Evolutionary conservation across 176 grass and related monocot genomes (phyloP), one percentile per base, ranked within the genome.

Genomic region (Lolium perenne): DNA sequence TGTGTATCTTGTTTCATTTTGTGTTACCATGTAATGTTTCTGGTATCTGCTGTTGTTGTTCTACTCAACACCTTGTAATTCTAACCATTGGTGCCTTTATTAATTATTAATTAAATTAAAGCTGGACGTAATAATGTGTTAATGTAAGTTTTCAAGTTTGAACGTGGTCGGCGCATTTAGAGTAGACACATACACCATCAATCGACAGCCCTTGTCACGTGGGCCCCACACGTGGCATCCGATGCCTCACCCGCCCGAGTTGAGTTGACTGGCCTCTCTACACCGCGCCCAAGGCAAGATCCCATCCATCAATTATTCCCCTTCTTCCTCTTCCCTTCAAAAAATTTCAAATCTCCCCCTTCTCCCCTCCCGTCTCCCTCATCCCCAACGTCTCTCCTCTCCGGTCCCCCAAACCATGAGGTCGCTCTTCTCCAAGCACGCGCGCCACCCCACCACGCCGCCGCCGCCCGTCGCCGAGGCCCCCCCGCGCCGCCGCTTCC

Each of bases 311-410:
- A 35, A 71, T 71, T 71, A 43, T 73, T 48, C 43, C 71, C 32
- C 46, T 48, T 17, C 46, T 4, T 25, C 58, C 1, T 38, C 56
- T 47, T 41, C 81, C 72, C 38, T 80, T 90, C 60, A 18, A 88
- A 73, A 79, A 71, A 77, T 68, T 96, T 93, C 87, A 90, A 96
- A 88, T 93, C 84, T 72, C 74, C 77, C 22, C 70, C 59, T 4
- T 10, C 60, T 77, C 3, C 79, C 40, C 13, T 8, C 54, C 54
- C 54, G 54, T 56, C 76, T 75, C 88, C 48, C 21, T 48, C 79
- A 43, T 20, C 70, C 62, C 76, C 81, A 74, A 77, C 77, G 53
- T 61, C 59, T 63, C 18, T 56, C 57, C n/a, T n/a, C n/a, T n/a
- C n/a, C n/a, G n/a, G n/a, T n/a, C n/a, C n/a, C n/a, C n/a, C n/a